These are phyloP conservation scores for Brassica nigra DNA, from an alignment of 345 rosid genomes.

Conservation along the genomic window DNA sequence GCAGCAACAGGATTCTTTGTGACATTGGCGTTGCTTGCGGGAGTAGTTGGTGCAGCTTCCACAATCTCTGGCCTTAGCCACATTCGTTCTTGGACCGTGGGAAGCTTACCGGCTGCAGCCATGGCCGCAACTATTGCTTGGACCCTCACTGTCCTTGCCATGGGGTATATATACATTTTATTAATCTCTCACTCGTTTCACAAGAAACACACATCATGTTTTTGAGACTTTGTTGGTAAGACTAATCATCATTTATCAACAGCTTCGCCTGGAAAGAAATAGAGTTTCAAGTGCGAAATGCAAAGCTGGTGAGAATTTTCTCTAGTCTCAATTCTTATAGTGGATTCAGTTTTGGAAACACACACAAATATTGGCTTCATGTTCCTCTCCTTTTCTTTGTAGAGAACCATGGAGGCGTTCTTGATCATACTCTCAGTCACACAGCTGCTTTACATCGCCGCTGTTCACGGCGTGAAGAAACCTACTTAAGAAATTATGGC, in stretches of 20 bases:
- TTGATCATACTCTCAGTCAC: slow-evolving; percentile 82
- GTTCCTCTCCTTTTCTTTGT: slow-evolving; percentile 29
- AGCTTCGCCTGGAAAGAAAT: slow-evolving; percentile 94
- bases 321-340: background rate
- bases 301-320: slow-evolving; percentile 64
- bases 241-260: slow-evolving; percentile 34
- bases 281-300: slow-evolving; percentile 65
- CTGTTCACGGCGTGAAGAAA: slow-evolving; percentile 57
- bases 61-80: slow-evolving; percentile 69
- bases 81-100: slow-evolving; percentile 57
- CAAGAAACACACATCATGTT: background rate
- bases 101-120: slow-evolving; percentile 79
- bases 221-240: background rate
- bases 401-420: slow-evolving; percentile 99
- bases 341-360: background rate
- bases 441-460: slow-evolving; percentile 79
- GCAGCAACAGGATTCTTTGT: slow-evolving; percentile 99
- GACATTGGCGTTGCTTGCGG: slow-evolving; percentile 75
- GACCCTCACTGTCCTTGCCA: slow-evolving; percentile 86
- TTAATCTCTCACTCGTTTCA: background rate
- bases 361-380: background rate
- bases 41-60: slow-evolving; percentile 87
- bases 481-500: slow-evolving; percentile 24
- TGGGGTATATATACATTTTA: slow-evolving; percentile 61
- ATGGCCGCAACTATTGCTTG: slow-evolving; percentile 83